Evolutionary conservation across 768 basidiomycete species (phyloP), one percentile per base, ranked within the genome.

Genomic region (Pisolithus orientalis): DNA sequence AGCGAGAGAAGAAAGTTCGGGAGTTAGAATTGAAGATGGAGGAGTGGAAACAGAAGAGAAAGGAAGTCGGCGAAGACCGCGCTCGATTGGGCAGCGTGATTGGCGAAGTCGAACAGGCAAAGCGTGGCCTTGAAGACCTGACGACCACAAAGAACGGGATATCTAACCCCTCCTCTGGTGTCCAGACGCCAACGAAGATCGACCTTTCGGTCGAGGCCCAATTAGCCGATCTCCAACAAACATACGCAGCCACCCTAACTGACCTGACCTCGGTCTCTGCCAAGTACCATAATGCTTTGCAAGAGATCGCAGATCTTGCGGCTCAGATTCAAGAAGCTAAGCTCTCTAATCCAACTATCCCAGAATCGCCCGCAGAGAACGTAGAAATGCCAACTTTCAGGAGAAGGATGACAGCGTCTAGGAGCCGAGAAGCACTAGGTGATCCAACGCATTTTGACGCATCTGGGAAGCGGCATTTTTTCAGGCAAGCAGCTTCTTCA

Each of bases 281-380:
- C 50, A 94, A 94, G 67, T 97, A 94, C 64, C 84, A 84, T 29
- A 89, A 95, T 54, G 90, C 94, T 16, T 77, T 97, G 29, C 80
- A 82, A 46, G 90, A 95, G 68, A 95, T 99, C 53, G 87, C 88
- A n/a, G 92, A 94, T 60, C 80, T 99, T 39, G 85, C 87, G 16
- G 79, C 84, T n/a, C 92, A 96, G 66, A 84, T 95, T 31, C 83
- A 94, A 62, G 94, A 95, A 64, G 79, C 83, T 7, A 91, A 86
- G 60, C 79, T 93, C 43, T 79, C 74, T 59, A 80, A 77, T 56
- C 66, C 77, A 7, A 58, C 65, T 17, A 62, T 72, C 39, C 64
- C 71, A 6, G 80, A 82, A 46, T 65, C 73, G 17, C 67, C 73
- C 13, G 46, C 55, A 27, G 76, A 74, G 28, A 74, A 74, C 32